phyloP scores from a whole-genome alignment of 73 alveolate genomes.

The Tetrahymena malaccensis region DNA sequence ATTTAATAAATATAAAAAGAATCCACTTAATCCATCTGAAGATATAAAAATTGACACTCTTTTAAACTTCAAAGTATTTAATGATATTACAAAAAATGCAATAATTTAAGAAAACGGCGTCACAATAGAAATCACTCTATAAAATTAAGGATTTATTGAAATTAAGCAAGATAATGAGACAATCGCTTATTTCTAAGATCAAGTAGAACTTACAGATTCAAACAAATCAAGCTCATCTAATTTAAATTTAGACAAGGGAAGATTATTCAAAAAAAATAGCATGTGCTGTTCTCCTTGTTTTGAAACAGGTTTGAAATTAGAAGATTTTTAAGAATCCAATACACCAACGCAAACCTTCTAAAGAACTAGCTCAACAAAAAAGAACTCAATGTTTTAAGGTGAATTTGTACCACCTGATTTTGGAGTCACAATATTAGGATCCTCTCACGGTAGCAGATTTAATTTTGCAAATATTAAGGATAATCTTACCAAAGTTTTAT shows the following conservation, averaged over 20 bases:
- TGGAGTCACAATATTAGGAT: slow-evolving; percentile 32
- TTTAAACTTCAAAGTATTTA: slow-evolving; percentile 9
- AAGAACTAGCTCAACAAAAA: background rate
- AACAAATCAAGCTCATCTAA: slow-evolving; percentile 6
- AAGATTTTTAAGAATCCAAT: background rate
- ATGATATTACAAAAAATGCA: background rate
- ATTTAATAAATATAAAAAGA: background rate
- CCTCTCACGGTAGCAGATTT: background rate
- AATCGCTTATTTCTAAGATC: slow-evolving; percentile 9
- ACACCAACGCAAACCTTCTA: background rate
- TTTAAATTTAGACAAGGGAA: background rate
- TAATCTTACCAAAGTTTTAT: background rate
- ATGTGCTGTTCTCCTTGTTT: background rate
- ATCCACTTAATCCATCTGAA: slow-evolving; percentile 23
- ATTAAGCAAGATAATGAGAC: background rate
- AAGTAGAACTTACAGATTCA: slow-evolving; percentile 9
- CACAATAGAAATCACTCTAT: background rate
- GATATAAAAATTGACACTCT: slow-evolving; percentile 7
- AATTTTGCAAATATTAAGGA: background rate
- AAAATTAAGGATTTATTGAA: background rate
- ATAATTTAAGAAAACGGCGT: background rate
- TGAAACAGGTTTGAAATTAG: background rate
- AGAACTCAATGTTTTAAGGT: background rate
- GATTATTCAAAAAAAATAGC: background rate
- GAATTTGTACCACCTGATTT: slow-evolving; percentile 17